Conservation (phyloP, 495 filamentous ascomycete genomes). For the Copromyces sp. region DNA sequence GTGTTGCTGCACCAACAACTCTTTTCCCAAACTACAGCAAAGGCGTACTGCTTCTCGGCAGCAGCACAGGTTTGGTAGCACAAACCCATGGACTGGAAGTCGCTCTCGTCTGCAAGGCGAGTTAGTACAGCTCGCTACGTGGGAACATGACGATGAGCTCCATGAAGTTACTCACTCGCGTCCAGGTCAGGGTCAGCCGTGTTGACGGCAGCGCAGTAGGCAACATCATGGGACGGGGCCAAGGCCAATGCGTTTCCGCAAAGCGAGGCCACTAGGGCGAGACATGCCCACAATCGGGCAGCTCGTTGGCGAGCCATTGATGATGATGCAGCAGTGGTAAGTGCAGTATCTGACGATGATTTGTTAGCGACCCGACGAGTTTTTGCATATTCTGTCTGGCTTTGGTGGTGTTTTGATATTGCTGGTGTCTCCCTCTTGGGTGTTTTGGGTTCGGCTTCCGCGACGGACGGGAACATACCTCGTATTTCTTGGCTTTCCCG, state of each 20-base stretch:
- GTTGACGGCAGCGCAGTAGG: constrained; percentile 33
- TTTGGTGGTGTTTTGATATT: neutral
- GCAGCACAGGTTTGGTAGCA: constrained; percentile 29
- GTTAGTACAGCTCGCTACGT: neutral
- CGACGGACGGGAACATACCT: neutral
- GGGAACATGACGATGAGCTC: neutral
- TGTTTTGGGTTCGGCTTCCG: neutral
- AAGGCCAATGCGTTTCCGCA: constrained; percentile 2
- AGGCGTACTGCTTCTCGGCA: constrained; percentile 16
- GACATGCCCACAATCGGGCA: constrained; percentile 13
- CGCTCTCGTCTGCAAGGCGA: constrained; percentile 24
- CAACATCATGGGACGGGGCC: constrained; percentile 22
- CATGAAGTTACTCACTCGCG: neutral
- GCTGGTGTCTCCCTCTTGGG: neutral
- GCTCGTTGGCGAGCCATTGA: constrained; percentile 15
- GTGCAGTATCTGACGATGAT: neutral
- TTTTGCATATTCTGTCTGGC: neutral
- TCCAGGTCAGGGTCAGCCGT: constrained; percentile 18
- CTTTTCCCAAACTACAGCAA: constrained; percentile 28
- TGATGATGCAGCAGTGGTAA: neutral
- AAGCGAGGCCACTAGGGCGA: constrained; percentile 9
- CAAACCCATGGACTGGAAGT: constrained; percentile 37
- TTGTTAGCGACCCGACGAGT: neutral
- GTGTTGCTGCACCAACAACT: constrained; percentile 37
- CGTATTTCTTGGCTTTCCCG: neutral